Base-by-base conservation (phyloP, 2,329 filamentous ascomycete species). In the Apiospora saccharicola region DNA sequence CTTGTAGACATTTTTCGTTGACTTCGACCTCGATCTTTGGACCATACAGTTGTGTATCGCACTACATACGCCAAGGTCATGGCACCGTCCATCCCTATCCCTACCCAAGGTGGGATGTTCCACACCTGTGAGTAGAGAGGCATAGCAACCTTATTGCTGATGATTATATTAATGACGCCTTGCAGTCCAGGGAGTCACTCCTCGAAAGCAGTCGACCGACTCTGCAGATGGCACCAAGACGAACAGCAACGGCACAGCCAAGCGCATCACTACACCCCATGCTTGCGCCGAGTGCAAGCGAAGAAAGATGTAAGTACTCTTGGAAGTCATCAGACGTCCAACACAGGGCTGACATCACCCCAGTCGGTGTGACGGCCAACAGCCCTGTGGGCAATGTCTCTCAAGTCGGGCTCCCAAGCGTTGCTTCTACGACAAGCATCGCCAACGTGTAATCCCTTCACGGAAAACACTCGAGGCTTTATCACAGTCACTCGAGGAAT, bases 341-440 rank as follows among this genome's bases (percentile, higher is more conserved):
- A 26, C 37, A 67, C 30, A 34, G 72, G 61, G 72, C 79, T 83
- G 76, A 84, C 75, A 67, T 24, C 44, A 61, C 64, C 26, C 69
- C 57, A 87, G 85, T 72, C 91, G 94, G 75, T 96, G 94, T 79
- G 93, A 95, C 83, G 94, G 94, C 71, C 89, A 92, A 75, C 92
- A 94, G 78, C 94, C 94, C 14, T 96, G 94, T 79, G 92, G 93
- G 49, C 93, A 95, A 80, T 96, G 94, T 80, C 88, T 93, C 72
- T 95, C 93, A 81, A 95, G 94, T 80, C 90, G 94, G 72, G 93
- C 93, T 74, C 92, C 93, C 4, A 93, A 95, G 80, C 87, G 90
- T 71, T 96, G 94, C 80, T 91, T 92, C 77, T 96, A 96, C 81
- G 92, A 94, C 76, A 94, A 95, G 82, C 93, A 94, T 75, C 88